Base-by-base conservation (phyloP, 2,329 filamentous ascomycete species). In the Ophiostoma ulmi region DNA sequence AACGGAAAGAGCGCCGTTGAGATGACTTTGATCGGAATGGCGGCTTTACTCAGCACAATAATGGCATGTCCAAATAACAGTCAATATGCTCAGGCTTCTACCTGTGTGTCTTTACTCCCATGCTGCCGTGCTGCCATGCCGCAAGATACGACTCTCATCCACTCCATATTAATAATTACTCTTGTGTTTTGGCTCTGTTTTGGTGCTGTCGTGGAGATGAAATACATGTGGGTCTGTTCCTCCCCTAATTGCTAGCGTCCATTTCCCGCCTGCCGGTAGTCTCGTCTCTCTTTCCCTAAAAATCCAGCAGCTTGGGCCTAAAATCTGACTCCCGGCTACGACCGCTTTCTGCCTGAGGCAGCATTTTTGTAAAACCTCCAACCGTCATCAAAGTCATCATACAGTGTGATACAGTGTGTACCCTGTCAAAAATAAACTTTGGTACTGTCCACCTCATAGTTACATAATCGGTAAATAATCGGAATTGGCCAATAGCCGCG, bases 401-500 rank as follows among this genome's bases (percentile, higher is more conserved):
- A 58, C 52, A 26, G 52, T 58, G 52, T 17, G 52, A 3, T 17
- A 44, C 22, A 52, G 31, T 67, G 38, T 35, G 31, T 31, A 4
- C 3, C 31, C 7, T 31, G 1, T 8, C 1, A 1, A 14, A 31
- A 17, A 26, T 3, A 7, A 2, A 35, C 11, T 26, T 61, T 5
- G 3, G 13, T 11, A 58, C 44, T 48, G 41, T 67, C 11, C 22
- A 20, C 5, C 66, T 20, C 10, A 6, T 17, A 3, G 31, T 73
- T 72, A 73, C 8, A 48, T 73, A 39, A 73, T 70, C 72, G 26
- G 58, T 26, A 63, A 63, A 35, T 26, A 20, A 26, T 65, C n/a
- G 26, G 67, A 65, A 72, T 73, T 73, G 72, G 58, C 72, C 72
- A 73, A 73, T 73, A 17, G 48, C 67, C 17, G 31, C 4, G 52